Conservation (phyloP, 2,329 filamentous ascomycete genomes). For the Diaporthe sp. region DNA sequence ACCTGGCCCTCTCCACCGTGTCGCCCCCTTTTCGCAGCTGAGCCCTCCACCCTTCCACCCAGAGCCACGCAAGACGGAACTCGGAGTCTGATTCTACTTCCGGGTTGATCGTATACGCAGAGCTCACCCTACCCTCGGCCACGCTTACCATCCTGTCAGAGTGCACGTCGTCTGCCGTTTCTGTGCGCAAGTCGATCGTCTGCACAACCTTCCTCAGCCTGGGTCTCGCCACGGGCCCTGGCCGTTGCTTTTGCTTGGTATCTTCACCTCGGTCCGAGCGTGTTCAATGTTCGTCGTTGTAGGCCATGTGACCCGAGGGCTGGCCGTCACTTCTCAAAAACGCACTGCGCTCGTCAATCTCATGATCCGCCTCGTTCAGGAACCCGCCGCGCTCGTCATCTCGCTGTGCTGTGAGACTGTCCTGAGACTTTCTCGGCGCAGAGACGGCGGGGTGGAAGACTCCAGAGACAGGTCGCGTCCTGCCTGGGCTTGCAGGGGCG, state of each 20-base stretch:
- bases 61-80: constrained; percentile 55
- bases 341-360: constrained; percentile 49
- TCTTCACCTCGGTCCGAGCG: constrained; percentile 51
- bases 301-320: constrained; percentile 5
- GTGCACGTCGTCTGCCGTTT: constrained; percentile 39
- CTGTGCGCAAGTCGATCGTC: constrained; percentile 20
- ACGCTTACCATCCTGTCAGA: constrained; percentile 26
- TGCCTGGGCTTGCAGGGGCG: constrained; percentile 43
- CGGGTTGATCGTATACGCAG: constrained; percentile 34
- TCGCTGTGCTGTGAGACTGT: not conserved
- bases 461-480: constrained; percentile 45
- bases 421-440: constrained; percentile 16
- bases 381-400: constrained; percentile 17
- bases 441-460: constrained; percentile 41
- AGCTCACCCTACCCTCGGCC: constrained; percentile 30
- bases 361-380: constrained; percentile 44
- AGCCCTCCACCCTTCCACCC: constrained; percentile 55
- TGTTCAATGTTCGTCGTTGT: constrained; percentile 52
- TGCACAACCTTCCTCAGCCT: constrained; percentile 13
- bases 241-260: constrained; percentile 37
- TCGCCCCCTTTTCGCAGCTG: constrained; percentile 51
- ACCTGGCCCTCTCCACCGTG: constrained; percentile 51
- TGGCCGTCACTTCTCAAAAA: constrained; percentile 46
- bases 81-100: constrained; percentile 41
- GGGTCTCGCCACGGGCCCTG: not conserved